Evolutionary conservation across 352 stramenopile genomes (phyloP), one percentile per base, ranked within the genome.

Genomic region (Phytophthora pseudosyringae): DNA sequence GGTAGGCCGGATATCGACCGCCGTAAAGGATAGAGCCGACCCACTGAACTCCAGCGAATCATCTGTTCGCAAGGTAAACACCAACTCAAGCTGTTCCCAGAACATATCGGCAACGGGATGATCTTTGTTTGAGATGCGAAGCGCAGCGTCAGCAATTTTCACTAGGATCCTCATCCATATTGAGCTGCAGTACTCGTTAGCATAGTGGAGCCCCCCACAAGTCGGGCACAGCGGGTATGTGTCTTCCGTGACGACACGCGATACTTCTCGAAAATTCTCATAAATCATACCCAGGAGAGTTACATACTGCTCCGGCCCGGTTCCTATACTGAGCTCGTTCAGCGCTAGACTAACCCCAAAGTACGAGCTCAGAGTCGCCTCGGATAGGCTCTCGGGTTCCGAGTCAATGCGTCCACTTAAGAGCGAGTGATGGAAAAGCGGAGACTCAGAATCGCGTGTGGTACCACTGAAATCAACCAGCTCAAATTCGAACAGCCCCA

Each of bases 241-340:
- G 32, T 96, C 84, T 80, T 95, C 88, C 32, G 86, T 70, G 1
- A 96, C 83, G 47, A 89, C 75, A 18, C 70, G 81, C 2, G 83
- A 90, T 7, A 86, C 68, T 67, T 96, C 88, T 38, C 88, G 84
- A 69, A 96, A 94, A 43, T 96, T 96, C 46, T 96, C 88, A 49
- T 89, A 94, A 26, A 95, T 92, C 49, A 90, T 80, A n/a, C 83
- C 86, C 31, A 95, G 62, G 8, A 95, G 66, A 6, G 76, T 88
- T 13, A 54, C 71, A 57, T 95, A 96, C 59, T 95, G 85, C 28
- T 90, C 75, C 15, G 71, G 61, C 0, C 59, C 78, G 12, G 81
- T 71, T 21, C 80, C 80, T 21, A 96, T 67, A 50, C 82, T 95
- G 26, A 94, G 64, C 49, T 96, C 88, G 31, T 95, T 95, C 38